Percentiles rank a stretch among this genome's conserved stretches.
Conservation (phyloP, 257 asterid species). For the Dorcoceras hygrometricum region DNA sequence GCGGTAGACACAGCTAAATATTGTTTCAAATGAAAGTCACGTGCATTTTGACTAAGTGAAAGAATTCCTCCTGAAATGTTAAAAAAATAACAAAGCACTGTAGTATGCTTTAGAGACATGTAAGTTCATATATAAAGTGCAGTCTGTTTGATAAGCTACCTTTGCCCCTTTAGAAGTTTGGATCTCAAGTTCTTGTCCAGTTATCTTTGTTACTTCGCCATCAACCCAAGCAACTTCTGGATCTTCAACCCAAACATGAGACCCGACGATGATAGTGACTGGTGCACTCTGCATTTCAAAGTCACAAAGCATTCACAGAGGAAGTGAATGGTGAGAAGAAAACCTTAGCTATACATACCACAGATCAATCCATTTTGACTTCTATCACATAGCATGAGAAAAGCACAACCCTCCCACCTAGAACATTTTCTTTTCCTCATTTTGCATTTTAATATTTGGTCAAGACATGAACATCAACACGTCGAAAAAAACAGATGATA, state of each 20-base stretch:
- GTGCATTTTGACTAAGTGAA: background rate
- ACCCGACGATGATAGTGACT: conserved; percentile 75
- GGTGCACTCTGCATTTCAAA: conserved; percentile 75
- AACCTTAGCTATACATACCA: background rate
- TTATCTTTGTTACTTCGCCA: conserved; percentile 73
- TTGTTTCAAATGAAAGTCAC: background rate
- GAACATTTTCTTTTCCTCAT: background rate
- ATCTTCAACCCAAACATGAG: conserved; percentile 94
- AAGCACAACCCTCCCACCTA: background rate
- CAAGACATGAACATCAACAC: background rate
- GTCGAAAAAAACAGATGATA: no score
- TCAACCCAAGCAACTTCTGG: conserved; percentile 70
- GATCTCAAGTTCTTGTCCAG: conserved; percentile 65
- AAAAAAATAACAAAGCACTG: background rate
- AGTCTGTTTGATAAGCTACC: conserved; percentile 37
- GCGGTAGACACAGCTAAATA: conserved; percentile 1
- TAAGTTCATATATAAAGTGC: background rate
- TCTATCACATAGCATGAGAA: conserved; percentile 8
- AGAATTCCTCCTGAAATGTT: background rate
- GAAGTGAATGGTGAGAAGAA: conserved; percentile 4
- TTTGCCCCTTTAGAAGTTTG: conserved; percentile 58
- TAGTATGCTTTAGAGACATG: background rate
- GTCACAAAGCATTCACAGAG: conserved; percentile 17
- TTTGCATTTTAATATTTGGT: background rate
- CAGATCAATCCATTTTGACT: background rate